Evolutionary conservation across 768 basidiomycete genomes (phyloP).

Genomic region (Suillus fuscotomentosus): DNA sequence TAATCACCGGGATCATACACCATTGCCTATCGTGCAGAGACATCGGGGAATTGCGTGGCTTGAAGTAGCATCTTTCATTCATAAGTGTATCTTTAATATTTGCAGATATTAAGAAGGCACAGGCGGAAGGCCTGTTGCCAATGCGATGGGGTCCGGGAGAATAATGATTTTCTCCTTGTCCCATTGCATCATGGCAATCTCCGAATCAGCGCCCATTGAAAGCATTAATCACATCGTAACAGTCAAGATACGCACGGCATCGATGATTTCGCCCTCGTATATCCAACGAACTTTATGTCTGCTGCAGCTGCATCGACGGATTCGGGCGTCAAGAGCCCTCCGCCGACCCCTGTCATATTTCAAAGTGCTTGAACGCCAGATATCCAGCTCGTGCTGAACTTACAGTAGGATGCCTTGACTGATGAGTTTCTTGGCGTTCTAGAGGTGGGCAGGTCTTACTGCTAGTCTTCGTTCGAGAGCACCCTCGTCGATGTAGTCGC

Average conservation of each 20-base stretch:
- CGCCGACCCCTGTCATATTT: too few species aligned
- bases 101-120: constrained; percentile 4
- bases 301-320: too few species aligned
- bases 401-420: too few species aligned
- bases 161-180: constrained; percentile 57
- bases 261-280: too few species aligned
- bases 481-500: too few species aligned
- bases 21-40: background rate
- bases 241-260: background rate
- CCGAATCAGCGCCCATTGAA: background rate
- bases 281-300: too few species aligned
- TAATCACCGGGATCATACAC: background rate
- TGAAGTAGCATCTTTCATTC: background rate
- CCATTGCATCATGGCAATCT: constrained; percentile 40
- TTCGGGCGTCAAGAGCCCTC: too few species aligned
- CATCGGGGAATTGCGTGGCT: background rate
- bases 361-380: too few species aligned
- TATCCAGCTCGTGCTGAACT: too few species aligned
- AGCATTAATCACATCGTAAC: background rate
- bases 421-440: too few species aligned
- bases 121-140: constrained; percentile 25
- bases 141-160: constrained; percentile 40
- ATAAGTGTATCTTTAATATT: background rate
- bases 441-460: too few species aligned
- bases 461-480: too few species aligned